These are phyloP conservation scores for Cryphonectria carpinicola DNA, from an alignment of 2,329 filamentous ascomycete genomes.

Conservation along the genomic window DNA sequence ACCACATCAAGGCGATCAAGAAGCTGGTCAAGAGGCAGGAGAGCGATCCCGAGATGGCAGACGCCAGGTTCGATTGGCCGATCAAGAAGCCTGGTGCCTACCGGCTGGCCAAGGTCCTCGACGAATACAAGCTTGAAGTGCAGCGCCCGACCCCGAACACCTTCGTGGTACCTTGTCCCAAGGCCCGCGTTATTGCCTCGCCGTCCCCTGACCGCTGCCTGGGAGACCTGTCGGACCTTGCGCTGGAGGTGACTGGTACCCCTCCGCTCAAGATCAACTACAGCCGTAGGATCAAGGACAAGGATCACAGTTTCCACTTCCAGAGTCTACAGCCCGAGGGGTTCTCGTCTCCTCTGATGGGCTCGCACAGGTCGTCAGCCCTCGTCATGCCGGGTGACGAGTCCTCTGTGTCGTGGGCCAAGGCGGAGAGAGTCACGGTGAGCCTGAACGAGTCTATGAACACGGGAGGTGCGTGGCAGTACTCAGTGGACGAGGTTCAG, in stretches of 20 bases:
- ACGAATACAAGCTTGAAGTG: conserved; percentile 93
- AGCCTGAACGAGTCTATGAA: conserved; percentile 89
- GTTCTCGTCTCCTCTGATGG: conserved; percentile 76
- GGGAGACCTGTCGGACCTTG: conserved; percentile 84
- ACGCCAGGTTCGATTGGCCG: conserved; percentile 71
- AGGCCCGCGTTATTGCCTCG: conserved; percentile 70
- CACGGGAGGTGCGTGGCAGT: conserved; percentile 80
- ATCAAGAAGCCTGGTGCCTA: conserved; percentile 91
- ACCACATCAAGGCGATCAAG: conserved; percentile 75
- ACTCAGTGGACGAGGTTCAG: conserved; percentile 87
- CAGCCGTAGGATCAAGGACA: conserved; percentile 82
- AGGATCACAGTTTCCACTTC: conserved; percentile 83
- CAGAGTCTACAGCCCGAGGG: conserved; percentile 93
- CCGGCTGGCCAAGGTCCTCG: conserved; percentile 79
- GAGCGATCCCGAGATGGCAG: conserved; percentile 61
- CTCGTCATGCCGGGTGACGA: conserved; percentile 62
- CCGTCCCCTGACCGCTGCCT: conserved; percentile 72
- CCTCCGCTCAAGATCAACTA: conserved; percentile 93
- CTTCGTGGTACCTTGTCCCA: conserved; percentile 84
- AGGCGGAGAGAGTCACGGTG: conserved; percentile 73
- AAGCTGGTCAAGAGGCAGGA: conserved; percentile 69
- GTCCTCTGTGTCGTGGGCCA: conserved; percentile 77
- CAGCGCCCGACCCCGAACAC: conserved; percentile 76
- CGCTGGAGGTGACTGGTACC: conserved; percentile 82
- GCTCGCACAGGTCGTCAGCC: conserved; percentile 58